Percentiles rank a stretch among this genome's conserved stretches.
These are phyloP conservation scores for Candida pseudoglaebosa DNA, from an alignment of 805 yeast genomes.

Conservation along the genomic window DNA sequence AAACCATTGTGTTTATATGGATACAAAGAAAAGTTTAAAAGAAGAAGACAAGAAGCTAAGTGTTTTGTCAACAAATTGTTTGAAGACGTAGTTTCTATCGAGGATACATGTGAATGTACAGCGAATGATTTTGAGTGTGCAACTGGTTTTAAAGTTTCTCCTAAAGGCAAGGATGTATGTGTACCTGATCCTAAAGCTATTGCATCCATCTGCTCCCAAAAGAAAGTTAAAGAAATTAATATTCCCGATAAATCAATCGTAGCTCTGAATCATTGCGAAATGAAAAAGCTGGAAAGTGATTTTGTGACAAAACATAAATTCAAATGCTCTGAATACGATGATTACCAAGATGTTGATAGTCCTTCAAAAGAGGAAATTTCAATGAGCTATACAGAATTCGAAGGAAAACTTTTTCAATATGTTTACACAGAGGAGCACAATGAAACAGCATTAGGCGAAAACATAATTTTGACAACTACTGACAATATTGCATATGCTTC, in stretches of 20 bases:
- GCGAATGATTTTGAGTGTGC: conserved; percentile 70
- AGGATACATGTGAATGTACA: conserved; percentile 61
- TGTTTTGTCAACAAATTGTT: conserved; percentile 55
- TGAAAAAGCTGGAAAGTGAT: conserved; percentile 19
- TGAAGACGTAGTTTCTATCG: conserved; percentile 43
- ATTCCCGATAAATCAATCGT: conserved; percentile 38
- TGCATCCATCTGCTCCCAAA: conserved; percentile 19
- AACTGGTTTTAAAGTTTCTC: conserved; percentile 35
- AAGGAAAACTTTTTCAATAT: conserved; percentile 52
- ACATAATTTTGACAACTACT: conserved; percentile 54
- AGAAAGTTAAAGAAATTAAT: conserved; percentile 18
- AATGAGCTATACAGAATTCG: conserved; percentile 41
- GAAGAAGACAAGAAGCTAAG: conserved; percentile 62
- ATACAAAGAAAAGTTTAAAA: conserved; percentile 53
- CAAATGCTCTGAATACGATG: conserved; percentile 32
- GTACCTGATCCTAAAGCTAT: conserved; percentile 28
- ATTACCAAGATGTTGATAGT: conserved; percentile 10
- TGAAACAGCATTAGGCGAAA: conserved; percentile 27
- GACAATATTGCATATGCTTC: conserved; percentile 57
- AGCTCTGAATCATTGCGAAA: conserved; percentile 44
- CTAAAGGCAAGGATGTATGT: conserved; percentile 41
- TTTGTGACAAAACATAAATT: conserved; percentile 25
- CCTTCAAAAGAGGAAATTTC: conserved; percentile 24
- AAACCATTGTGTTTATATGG: conserved; percentile 62
- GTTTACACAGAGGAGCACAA: conserved; percentile 55